Evolutionary conservation across 352 stramenopile species (phyloP), one percentile per base, ranked within the genome.

Genomic region (Lagenidium giganteum): DNA sequence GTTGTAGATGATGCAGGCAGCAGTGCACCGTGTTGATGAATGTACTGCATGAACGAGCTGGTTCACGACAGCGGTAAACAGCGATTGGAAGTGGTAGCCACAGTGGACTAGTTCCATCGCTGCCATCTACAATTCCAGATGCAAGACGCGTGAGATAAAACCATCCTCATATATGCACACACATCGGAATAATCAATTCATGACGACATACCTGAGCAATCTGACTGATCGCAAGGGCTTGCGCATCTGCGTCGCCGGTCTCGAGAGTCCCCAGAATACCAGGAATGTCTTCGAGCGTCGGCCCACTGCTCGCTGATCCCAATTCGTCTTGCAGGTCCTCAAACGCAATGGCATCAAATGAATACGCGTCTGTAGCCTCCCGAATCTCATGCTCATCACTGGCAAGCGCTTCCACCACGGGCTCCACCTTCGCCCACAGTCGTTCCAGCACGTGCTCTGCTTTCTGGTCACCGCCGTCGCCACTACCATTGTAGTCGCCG

Each of bases 91-190:
- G n/a, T 59, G 38, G 5, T 44, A 26, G 13, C 57, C 54, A 11
- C 62, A 85, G 31, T 87, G 67, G 3, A 81, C 54, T 4, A 85
- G 47, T 34, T 87, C 71, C 11, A 80, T 16, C 8, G 63, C 46
- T 8, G 70, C 64, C 7, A 87, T 68, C 72, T 87, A 25, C 25
- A 33, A 31, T 21, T 2, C n/a, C n/a, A n/a, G n/a, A n/a, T n/a
- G n/a, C n/a, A n/a, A n/a, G n/a, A n/a, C n/a, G n/a, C n/a, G n/a
- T n/a, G n/a, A n/a, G n/a, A n/a, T n/a, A n/a, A n/a, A n/a, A n/a
- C n/a, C n/a, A n/a, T n/a, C n/a, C n/a, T n/a, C n/a, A n/a, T n/a
- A n/a, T n/a, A n/a, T n/a, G n/a, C n/a, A 0, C 16, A 23, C 35
- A 23, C 22, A 43, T 11, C 12, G 6, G 24, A 13, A 32, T 24